A percentile compares a stretch with the other conserved stretches of the same genome.
phyloP scores from a whole-genome alignment of 257 asterid genomes.

The Gentiana macrophylla region DNA sequence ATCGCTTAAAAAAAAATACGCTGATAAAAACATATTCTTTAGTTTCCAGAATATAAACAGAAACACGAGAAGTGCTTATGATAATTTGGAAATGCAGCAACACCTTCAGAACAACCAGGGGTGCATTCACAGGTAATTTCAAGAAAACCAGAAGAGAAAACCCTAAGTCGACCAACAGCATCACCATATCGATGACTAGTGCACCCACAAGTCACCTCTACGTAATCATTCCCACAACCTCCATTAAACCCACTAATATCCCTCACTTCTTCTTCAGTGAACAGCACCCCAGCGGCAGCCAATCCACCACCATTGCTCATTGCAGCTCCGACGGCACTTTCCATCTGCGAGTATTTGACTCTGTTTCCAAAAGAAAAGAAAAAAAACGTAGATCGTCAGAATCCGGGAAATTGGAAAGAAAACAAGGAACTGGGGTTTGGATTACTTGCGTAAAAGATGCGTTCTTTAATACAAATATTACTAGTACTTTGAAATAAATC shows the following conservation, averaged over 20 bases:
- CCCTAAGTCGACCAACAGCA: conserved; percentile 54
- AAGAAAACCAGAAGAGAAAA: conserved; percentile 43
- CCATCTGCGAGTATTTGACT: conserved; percentile 8
- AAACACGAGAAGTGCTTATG: no score
- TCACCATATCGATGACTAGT: conserved; percentile 58
- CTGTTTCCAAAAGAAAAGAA: conserved; percentile 1
- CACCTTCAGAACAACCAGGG: conserved; percentile 52
- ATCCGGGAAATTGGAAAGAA: conserved; percentile 7
- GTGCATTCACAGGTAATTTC: conserved; percentile 51
- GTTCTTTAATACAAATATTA: neutral
- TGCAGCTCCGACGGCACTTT: neutral
- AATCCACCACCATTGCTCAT: conserved; percentile 7
- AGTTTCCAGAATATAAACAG: no score
- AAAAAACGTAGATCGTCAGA: conserved; percentile 10
- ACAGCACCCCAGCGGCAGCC: conserved; percentile 25
- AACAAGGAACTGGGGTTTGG: conserved; percentile 16
- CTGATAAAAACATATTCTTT: no score
- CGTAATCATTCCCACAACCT: conserved; percentile 32
- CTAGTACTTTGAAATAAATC: neutral
- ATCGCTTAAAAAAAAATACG: no score
- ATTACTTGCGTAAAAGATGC: conserved; percentile 17
- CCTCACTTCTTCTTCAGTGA: conserved; percentile 33
- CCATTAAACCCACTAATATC: conserved; percentile 30
- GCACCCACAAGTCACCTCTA: conserved; percentile 52
- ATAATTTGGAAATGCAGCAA: neutral